Conservation (phyloP, 2,329 filamentous ascomycete genomes). For the Neonectria coccinea region DNA sequence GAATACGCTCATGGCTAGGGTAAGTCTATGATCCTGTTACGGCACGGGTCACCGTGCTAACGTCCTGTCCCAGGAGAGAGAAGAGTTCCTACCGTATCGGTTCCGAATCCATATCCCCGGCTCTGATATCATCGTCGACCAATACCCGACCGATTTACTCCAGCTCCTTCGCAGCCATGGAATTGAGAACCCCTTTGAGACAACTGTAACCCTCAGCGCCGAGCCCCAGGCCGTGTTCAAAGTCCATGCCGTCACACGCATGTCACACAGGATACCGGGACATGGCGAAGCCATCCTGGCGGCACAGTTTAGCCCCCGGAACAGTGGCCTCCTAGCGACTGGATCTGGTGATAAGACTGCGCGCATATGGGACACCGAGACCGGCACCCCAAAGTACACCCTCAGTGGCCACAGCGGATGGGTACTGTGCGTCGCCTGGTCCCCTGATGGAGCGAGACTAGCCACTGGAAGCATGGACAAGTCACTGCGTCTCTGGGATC, state of each 20-base stretch:
- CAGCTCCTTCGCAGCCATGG: conserved; percentile 67
- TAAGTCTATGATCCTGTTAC: conserved; percentile 52
- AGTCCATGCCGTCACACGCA: conserved; percentile 90
- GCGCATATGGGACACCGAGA: conserved; percentile 94
- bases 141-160: conserved; percentile 67
- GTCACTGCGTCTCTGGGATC: conserved; percentile 89
- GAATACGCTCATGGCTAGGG: conserved; percentile 84
- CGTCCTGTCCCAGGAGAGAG: conserved; percentile 56
- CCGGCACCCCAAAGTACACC: conserved; percentile 87
- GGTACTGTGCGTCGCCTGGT: conserved; percentile 90
- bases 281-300: conserved; percentile 92
- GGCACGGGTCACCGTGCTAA: conserved; percentile 4
- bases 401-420: conserved; percentile 87
- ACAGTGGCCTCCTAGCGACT: conserved; percentile 82
- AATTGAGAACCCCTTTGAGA: conserved; percentile 69
- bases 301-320: conserved; percentile 84
- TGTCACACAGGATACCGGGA: conserved; percentile 87
- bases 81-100: conserved; percentile 71
- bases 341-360: conserved; percentile 93
- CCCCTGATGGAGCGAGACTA: conserved; percentile 82
- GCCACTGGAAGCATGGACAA: conserved; percentile 96
- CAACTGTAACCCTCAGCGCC: conserved; percentile 66
- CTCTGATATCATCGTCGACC: conserved; percentile 65
- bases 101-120: conserved; percentile 70
- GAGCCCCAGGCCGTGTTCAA: conserved; percentile 93